These are phyloP conservation scores for Theileria equi DNA, from an alignment of 169 alveolate species.

Conservation along the genomic window DNA sequence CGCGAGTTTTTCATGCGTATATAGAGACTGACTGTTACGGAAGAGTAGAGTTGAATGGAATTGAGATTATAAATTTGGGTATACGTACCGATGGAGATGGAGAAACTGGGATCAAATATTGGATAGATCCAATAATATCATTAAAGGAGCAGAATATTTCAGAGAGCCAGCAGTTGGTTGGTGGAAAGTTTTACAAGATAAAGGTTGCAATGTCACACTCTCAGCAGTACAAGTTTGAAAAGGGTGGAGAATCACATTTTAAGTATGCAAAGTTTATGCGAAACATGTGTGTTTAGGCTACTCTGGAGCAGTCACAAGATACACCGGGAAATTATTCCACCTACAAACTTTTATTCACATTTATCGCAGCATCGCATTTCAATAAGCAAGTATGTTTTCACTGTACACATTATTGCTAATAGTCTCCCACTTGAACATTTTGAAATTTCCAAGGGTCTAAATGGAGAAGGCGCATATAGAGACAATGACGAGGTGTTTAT, in stretches of 20 bases:
- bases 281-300: slow-evolving; percentile 27
- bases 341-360: slow-evolving; percentile 40
- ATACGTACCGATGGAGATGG: slow-evolving; percentile 36
- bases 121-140: slow-evolving; percentile 56
- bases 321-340: slow-evolving; percentile 9
- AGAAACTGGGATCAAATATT: slow-evolving; percentile 47
- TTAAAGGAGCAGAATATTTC: slow-evolving; percentile 67
- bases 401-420: slow-evolving; percentile 43
- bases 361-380: slow-evolving; percentile 52
- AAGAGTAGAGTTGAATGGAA: slow-evolving; percentile 40
- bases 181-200: slow-evolving; percentile 80
- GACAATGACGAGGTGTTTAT: slow-evolving; percentile 57
- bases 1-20: not conserved
- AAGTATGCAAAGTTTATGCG: slow-evolving; percentile 25
- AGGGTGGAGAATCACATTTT: slow-evolving; percentile 61
- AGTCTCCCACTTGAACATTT: slow-evolving; percentile 65
- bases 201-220: slow-evolving; percentile 82
- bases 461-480: slow-evolving; percentile 58
- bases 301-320: slow-evolving; percentile 27
- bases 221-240: slow-evolving; percentile 72
- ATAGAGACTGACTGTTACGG: slow-evolving; percentile 32
- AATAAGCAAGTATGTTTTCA: slow-evolving; percentile 56
- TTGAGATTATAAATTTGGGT: slow-evolving; percentile 32
- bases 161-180: slow-evolving; percentile 75
- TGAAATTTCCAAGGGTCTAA: slow-evolving; percentile 42